These are phyloP conservation scores for Fraxinus velutina DNA, from an alignment of 305 asterid genomes.

Conservation along the genomic window DNA sequence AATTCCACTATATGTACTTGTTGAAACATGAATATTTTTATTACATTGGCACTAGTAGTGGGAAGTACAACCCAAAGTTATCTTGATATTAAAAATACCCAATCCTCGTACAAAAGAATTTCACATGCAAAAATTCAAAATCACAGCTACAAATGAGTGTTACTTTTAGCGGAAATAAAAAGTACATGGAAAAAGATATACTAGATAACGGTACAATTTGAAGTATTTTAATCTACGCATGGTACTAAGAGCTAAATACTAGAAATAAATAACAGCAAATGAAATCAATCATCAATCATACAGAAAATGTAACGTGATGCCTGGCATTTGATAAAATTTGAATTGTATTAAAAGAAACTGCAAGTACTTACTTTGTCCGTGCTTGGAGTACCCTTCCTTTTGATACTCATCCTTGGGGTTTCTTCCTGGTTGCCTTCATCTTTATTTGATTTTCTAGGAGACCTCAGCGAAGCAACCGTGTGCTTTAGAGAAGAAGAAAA, in stretches of 20 bases:
- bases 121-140: neutral
- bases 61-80: neutral
- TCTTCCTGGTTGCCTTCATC: constrained; percentile 51
- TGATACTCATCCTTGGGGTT: constrained; percentile 46
- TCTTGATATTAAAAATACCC: neutral
- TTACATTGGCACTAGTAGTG: neutral
- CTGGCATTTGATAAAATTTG: neutral
- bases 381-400: constrained; percentile 13
- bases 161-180: neutral
- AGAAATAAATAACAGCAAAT: neutral
- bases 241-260: neutral
- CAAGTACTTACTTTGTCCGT: constrained; percentile 38
- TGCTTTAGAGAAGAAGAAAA: constrained; percentile 38
- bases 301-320: neutral
- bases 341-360: constrained; percentile 4
- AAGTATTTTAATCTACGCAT: neutral
- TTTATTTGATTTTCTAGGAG: constrained; percentile 51
- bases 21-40: neutral
- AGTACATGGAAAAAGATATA: neutral
- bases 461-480: constrained; percentile 39
- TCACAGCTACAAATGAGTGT: neutral
- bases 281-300: neutral
- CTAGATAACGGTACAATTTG: neutral
- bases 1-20: neutral
- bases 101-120: neutral